A percentile compares a stretch with the other conserved stretches of the same genome.
Evolutionary conservation across 1,284 basidiomycete genomes (phyloP).

Genomic region (Apiotrichum akiyoshidainum): DNA sequence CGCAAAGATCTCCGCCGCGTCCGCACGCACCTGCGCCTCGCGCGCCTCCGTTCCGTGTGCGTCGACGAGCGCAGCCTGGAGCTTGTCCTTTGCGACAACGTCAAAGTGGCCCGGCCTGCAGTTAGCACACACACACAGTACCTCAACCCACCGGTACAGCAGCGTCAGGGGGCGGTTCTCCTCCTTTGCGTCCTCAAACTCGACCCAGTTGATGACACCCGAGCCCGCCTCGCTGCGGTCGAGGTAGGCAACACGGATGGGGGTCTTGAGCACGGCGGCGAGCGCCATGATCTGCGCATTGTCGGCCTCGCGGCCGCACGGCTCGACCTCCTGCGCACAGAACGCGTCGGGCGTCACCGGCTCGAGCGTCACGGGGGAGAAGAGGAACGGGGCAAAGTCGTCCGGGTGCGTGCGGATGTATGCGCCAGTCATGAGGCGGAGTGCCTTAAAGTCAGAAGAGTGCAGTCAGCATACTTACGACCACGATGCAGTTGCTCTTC

Average conservation of each 20-base stretch:
- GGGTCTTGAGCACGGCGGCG: constrained; percentile 64
- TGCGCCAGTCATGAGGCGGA: constrained; percentile 76
- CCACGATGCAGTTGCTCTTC: constrained; percentile 46
- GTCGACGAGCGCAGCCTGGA: not conserved
- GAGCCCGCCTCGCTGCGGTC: constrained; percentile 57
- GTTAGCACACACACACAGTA: constrained; percentile 9
- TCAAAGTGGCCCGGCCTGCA: constrained; percentile 72
- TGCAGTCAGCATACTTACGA: constrained; percentile 19
- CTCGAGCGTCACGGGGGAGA: constrained; percentile 67
- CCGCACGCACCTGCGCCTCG: not conserved
- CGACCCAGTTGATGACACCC: constrained; percentile 59
- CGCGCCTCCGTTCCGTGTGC: not conserved
- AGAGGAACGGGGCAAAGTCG: constrained; percentile 67
- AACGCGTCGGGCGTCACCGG: constrained; percentile 63
- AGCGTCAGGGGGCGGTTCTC: constrained; percentile 55
- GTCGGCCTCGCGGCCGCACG: constrained; percentile 80
- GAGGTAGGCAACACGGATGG: constrained; percentile 74
- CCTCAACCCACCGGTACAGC: constrained; percentile 70
- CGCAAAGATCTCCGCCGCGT: not conserved
- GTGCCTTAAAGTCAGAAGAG: constrained; percentile 33
- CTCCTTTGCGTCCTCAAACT: constrained; percentile 52
- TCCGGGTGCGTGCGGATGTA: constrained; percentile 68
- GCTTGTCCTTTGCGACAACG: constrained; percentile 55
- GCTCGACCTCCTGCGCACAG: constrained; percentile 73
- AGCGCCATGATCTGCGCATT: constrained; percentile 80